A percentile compares a stretch with the other conserved stretches of the same genome.
Evolutionary conservation across 2,329 filamentous ascomycete genomes (phyloP).

Genomic region (Ascochyta fabae): DNA sequence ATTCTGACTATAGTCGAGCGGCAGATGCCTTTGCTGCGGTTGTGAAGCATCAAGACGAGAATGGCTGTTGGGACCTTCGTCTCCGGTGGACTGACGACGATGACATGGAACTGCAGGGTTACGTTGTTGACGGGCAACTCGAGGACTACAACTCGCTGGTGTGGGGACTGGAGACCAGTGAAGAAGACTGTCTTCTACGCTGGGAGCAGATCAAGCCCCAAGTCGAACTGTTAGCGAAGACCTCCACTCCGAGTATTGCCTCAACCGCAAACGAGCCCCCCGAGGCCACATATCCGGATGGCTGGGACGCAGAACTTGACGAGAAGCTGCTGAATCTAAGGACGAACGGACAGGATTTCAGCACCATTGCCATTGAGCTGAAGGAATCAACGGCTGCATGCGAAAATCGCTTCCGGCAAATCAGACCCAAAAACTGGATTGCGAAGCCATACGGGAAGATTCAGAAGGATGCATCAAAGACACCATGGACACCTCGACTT

Average conservation of each 20-base stretch:
- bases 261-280: too few relatives aligned
- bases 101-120: not conserved
- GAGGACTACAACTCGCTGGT: not conserved
- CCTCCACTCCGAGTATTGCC: not conserved
- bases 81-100: not conserved
- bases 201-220: not conserved
- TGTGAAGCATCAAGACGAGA: not conserved
- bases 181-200: not conserved
- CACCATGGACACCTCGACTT: too few relatives aligned
- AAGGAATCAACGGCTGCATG: not conserved
- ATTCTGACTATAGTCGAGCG: not conserved
- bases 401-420: not conserved
- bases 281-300: not conserved
- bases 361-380: not conserved
- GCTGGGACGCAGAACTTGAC: not conserved
- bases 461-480: not conserved
- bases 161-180: not conserved
- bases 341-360: not conserved
- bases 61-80: not conserved
- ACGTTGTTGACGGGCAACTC: not conserved
- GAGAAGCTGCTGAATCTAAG: not conserved
- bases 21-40: not conserved
- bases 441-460: not conserved
- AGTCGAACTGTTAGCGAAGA: too few relatives aligned
- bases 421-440: conserved; percentile 2